Conservation (phyloP, 306 rosid genomes). For the Mimosa pudica region DNA sequence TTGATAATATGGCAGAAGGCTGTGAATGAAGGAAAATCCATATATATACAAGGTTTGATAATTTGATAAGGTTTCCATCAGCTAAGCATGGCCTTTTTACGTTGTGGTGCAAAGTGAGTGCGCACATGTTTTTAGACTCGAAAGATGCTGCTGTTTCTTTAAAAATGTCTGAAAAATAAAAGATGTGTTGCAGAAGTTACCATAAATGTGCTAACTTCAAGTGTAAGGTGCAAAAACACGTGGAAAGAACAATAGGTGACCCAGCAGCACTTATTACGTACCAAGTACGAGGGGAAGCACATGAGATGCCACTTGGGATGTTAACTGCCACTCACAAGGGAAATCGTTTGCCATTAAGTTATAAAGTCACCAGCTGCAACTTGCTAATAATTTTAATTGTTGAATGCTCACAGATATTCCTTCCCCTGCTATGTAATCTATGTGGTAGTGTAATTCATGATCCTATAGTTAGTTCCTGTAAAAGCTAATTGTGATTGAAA, state of each 20-base stretch:
- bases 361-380: no score
- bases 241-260: slow-evolving; percentile 62
- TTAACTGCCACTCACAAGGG: no score
- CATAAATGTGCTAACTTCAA: slow-evolving; percentile 62
- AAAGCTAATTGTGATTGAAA: background rate
- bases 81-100: background rate
- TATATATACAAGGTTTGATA: slow-evolving; percentile 59
- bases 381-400: no score
- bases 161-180: background rate
- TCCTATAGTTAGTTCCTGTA: no score
- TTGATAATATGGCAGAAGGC: background rate
- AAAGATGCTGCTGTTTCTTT: background rate
- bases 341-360: no score
- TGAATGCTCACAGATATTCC: no score
- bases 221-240: slow-evolving; percentile 64
- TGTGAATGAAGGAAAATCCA: slow-evolving; percentile 74
- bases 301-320: slow-evolving; percentile 42
- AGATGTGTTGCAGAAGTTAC: slow-evolving; percentile 57
- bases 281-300: slow-evolving; percentile 69
- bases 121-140: background rate
- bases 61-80: background rate
- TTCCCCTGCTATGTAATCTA: no score
- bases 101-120: background rate
- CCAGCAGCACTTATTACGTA: slow-evolving; percentile 57
- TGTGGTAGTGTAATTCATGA: no score